Evolutionary conservation across 2,329 filamentous ascomycete species (phyloP).

Genomic region (Diaporthe vaccinii): DNA sequence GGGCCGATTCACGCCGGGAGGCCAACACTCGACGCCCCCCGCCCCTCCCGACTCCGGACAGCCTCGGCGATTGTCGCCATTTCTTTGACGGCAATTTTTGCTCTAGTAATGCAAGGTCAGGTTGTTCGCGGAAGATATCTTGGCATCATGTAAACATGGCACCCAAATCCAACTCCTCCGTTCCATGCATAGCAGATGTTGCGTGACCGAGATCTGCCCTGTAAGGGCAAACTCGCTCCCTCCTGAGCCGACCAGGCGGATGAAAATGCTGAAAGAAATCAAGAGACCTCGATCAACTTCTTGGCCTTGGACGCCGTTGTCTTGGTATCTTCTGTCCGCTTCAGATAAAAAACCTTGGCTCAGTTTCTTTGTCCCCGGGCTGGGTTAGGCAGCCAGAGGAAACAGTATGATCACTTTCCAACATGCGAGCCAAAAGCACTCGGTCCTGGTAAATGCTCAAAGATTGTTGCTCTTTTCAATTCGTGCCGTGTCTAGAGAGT

Average conservation of each 20-base stretch:
- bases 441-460: neutral
- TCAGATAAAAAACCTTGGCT: neutral
- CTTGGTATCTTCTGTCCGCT: neutral
- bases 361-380: neutral
- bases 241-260: neutral
- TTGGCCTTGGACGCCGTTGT: neutral
- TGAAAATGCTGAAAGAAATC: neutral
- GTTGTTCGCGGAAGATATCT: too few relatives aligned
- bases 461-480: neutral
- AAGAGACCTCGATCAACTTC: neutral
- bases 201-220: neutral
- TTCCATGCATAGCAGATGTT: neutral
- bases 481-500: constrained; percentile 32
- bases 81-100: neutral
- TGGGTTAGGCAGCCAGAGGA: neutral
- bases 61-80: neutral
- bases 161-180: neutral
- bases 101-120: neutral
- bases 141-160: too few relatives aligned
- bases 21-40: neutral
- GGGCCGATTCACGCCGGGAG: neutral
- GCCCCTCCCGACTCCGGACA: neutral
- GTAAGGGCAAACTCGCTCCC: neutral
- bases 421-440: neutral
- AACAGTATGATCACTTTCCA: neutral